Evolutionary conservation across 2,329 filamentous ascomycete species (phyloP), one percentile per base, ranked within the genome.

Genomic region (Plectosphaerella plurivora): DNA sequence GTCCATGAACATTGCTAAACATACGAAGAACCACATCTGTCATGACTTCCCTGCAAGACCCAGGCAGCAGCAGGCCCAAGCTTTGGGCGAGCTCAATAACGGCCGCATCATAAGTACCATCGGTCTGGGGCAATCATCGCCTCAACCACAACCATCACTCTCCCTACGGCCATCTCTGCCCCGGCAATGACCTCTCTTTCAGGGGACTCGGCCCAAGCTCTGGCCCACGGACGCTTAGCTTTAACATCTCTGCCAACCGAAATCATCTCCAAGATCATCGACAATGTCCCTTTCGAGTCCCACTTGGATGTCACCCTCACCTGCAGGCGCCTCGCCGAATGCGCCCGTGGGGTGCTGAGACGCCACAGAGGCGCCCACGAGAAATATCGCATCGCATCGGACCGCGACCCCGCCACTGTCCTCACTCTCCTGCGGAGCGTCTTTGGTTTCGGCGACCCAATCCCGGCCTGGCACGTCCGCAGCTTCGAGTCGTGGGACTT

Each of bases 181-280:
- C 22, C 22, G 22, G 22, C 22, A 22, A 22, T 22, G 22, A 5
- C 22, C 22, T 22, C 22, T 22, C 22, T 5, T 5, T 22, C 22
- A 22, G 22, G 22, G 22, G 22, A 22, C 22, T 5, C 22, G 22
- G 22, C 22, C 22, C 22, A 22, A 22, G 22, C 22, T 22, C 22
- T 3, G 7, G 11, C 28, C 28, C 28, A 33, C 7, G 11, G 8
- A 12, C 28, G 28, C 28, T 12, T 8, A 8, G 28, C 28, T 6
- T 18, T 41, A 14, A 15, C 37, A 41, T n/a, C 18, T 3, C 47
- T 55, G 10, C 42, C 53, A 4, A 1, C 20, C 14, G 53, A 52
- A 36, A 36, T 55, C 33, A 25, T 54, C 36, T n/a, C 49, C 15
- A 35, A 37, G 12, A 52, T 55, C 47, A 45, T 52, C 18, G 50